Conservation (phyloP, 1,139 yeast species). For the Meyerozyma guilliermondii region DNA sequence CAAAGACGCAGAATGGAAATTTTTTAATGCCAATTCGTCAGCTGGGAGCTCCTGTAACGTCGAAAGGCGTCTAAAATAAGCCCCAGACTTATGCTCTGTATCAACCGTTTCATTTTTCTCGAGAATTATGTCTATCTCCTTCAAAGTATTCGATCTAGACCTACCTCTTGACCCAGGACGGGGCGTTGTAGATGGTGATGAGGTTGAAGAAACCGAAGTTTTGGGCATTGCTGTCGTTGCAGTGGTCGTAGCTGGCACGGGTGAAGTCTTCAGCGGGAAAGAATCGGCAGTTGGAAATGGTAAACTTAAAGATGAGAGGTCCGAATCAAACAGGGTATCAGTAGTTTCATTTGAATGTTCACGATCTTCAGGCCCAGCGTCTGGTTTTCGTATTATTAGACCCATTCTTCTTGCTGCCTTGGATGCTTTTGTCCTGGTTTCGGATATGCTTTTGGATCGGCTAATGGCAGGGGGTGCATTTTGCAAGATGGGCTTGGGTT, state of each 20-base stretch:
- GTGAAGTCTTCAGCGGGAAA: slow-evolving; percentile 2
- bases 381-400: slow-evolving; percentile 47
- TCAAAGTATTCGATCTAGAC: slow-evolving; percentile 35
- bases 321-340: slow-evolving; percentile 2
- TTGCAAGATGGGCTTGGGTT: slow-evolving; percentile 6
- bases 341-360: neutral
- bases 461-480: slow-evolving; percentile 19
- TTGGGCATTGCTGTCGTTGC: slow-evolving; percentile 7
- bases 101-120: slow-evolving; percentile 38
- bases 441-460: slow-evolving; percentile 55
- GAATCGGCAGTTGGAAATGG: slow-evolving; percentile 5
- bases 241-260: slow-evolving; percentile 5
- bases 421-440: slow-evolving; percentile 54
- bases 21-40: slow-evolving; percentile 18
- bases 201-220: slow-evolving; percentile 13
- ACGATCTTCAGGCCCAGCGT: slow-evolving; percentile 12
- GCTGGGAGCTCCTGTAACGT: slow-evolving; percentile 58
- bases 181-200: slow-evolving; percentile 5
- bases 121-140: slow-evolving; percentile 35
- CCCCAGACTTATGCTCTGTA: slow-evolving; percentile 51
- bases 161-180: slow-evolving; percentile 18
- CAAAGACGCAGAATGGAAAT: neutral
- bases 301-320: neutral
- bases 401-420: slow-evolving; percentile 64
- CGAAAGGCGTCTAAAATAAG: slow-evolving; percentile 67